A percentile compares a stretch with the other conserved stretches of the same genome.
These are phyloP conservation scores for Boletus pseudopeckii DNA, from an alignment of 768 basidiomycete species.

Conservation along the genomic window DNA sequence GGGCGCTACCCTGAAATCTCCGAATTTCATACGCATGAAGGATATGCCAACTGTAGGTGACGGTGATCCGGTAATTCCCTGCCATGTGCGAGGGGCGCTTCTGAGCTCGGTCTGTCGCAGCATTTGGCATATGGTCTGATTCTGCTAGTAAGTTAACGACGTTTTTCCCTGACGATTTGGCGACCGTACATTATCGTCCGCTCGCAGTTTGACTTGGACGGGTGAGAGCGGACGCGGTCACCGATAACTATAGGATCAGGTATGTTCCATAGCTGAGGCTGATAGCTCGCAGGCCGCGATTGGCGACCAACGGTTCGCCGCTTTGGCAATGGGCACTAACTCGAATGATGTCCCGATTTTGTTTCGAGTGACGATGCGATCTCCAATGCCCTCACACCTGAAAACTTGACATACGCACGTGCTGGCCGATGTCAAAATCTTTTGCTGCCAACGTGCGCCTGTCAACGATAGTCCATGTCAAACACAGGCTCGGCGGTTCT, in stretches of 20 bases:
- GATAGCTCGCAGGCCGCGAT: neutral
- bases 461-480: neutral
- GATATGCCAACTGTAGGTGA: neutral
- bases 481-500: neutral
- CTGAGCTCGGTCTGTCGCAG: neutral
- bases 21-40: neutral
- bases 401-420: too few species aligned
- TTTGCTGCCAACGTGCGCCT: slow-evolving; percentile 3
- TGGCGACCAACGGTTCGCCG: neutral
- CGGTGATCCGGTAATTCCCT: neutral
- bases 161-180: too few species aligned
- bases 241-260: neutral
- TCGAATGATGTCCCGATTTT: neutral
- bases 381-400: too few species aligned
- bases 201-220: neutral
- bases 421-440: too few species aligned
- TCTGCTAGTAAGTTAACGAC: too few species aligned
- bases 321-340: neutral
- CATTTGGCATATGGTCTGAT: neutral
- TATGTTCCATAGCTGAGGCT: too few species aligned
- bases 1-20: neutral
- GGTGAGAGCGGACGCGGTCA: neutral
- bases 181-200: neutral
- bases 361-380: neutral
- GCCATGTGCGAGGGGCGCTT: neutral